Evolutionary conservation across 129 eudicot species (phyloP).

Genomic region (Cynara cardunculus): DNA sequence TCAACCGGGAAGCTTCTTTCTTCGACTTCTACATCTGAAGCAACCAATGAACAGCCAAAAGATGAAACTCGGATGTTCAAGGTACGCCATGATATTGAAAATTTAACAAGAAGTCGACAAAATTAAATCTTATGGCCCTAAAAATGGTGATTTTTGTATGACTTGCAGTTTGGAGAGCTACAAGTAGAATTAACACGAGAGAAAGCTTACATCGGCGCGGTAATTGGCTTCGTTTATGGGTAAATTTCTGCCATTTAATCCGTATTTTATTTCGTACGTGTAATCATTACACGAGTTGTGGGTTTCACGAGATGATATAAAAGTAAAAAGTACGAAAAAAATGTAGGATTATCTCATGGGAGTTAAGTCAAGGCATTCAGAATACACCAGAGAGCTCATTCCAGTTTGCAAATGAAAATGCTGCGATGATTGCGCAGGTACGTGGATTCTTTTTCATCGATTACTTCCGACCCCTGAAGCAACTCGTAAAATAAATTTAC

Average conservation of each 20-base stretch:
- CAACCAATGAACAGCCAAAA: slow-evolving; percentile 42
- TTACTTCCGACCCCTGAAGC: too few species aligned
- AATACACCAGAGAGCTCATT: slow-evolving; percentile 70
- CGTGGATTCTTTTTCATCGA: background rate
- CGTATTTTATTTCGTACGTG: background rate
- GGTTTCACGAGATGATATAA: background rate
- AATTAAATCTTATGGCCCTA: background rate
- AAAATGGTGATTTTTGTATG: background rate
- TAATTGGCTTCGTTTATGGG: slow-evolving; percentile 69
- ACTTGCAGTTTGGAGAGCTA: slow-evolving; percentile 81
- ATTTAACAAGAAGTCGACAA: background rate
- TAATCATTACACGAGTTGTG: background rate
- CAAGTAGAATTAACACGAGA: slow-evolving; percentile 80
- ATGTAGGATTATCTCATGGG: slow-evolving; percentile 73
- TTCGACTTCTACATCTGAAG: slow-evolving; percentile 36
- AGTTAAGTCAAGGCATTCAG: slow-evolving; percentile 80
- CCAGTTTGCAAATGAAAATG: slow-evolving; percentile 86
- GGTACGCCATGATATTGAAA: slow-evolving; percentile 30
- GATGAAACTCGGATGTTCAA: slow-evolving; percentile 65
- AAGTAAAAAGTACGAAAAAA: slow-evolving; percentile 4
- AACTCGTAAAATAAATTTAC: background rate
- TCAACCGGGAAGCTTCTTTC: slow-evolving; percentile 63
- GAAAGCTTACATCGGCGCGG: slow-evolving; percentile 78
- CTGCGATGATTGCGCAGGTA: slow-evolving; percentile 77
- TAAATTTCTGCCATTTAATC: slow-evolving; percentile 17